Percentiles rank a stretch among this genome's conserved stretches.
These are phyloP conservation scores for Phytophthora megakarya DNA, from an alignment of 352 stramenopile genomes.

Conservation along the genomic window DNA sequence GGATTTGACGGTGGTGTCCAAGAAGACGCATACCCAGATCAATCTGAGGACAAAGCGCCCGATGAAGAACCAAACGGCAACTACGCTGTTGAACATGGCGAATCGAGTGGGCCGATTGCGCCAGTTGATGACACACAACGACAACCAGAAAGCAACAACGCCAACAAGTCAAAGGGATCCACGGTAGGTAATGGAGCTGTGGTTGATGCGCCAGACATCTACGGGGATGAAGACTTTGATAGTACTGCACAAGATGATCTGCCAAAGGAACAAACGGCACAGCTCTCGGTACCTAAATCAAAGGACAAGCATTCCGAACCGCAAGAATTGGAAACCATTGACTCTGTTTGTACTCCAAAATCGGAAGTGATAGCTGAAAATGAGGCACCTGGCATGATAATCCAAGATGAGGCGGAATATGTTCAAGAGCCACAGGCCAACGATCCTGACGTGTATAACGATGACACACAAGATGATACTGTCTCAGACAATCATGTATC, in stretches of 20 bases:
- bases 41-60: slow-evolving; percentile 2
- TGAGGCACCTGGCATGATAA: not conserved
- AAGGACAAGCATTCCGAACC: not conserved
- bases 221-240: slow-evolving; percentile 15
- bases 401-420: not conserved
- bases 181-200: slow-evolving; percentile 3
- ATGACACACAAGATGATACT: not conserved
- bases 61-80: not conserved
- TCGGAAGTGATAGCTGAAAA: not conserved
- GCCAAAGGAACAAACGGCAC: not conserved
- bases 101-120: not conserved
- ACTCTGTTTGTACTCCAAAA: not conserved
- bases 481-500: not conserved
- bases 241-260: not conserved
- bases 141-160: not conserved
- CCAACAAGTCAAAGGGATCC: not conserved
- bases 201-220: not conserved
- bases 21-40: slow-evolving; percentile 1
- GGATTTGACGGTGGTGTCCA: slow-evolving; percentile 27
- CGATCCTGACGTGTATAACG: not conserved
- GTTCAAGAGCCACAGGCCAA: not conserved
- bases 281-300: slow-evolving; percentile 2
- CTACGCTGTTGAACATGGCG: not conserved
- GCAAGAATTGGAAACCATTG: slow-evolving; percentile 6
- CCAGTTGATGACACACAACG: not conserved